phyloP scores from a whole-genome alignment of 208 protist genomes.

The Leishmania lainsoni region DNA sequence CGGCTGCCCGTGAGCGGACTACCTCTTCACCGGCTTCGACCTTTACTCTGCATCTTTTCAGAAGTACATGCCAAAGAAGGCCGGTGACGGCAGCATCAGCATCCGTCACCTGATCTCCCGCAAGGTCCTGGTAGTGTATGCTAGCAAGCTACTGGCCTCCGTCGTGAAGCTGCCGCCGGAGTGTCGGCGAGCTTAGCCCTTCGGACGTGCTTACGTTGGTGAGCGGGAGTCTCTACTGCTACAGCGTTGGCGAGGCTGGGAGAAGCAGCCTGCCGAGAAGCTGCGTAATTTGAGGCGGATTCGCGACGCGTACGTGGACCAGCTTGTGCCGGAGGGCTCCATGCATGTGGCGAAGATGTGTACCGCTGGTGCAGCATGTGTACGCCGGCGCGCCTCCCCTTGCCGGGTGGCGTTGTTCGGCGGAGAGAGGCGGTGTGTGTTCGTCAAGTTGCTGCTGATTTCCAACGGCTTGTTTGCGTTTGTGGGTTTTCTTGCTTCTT shows the following conservation, averaged over 20 bases:
- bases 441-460: no score
- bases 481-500: no score
- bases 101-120: conserved; percentile 40
- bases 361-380: no score
- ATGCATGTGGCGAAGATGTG: conserved; percentile 27
- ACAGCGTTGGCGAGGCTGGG: conserved; percentile 26
- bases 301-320: conserved; percentile 24
- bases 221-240: conserved; percentile 36
- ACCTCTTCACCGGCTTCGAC: conserved; percentile 37
- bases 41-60: conserved; percentile 26
- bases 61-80: conserved; percentile 28
- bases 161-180: not conserved
- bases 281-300: conserved; percentile 23
- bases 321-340: conserved; percentile 23
- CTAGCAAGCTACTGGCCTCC: conserved; percentile 14
- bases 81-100: conserved; percentile 33
- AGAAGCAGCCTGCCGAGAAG: conserved; percentile 31
- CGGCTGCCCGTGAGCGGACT: conserved; percentile 34
- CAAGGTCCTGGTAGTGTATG: conserved; percentile 26
- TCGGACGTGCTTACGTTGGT: conserved; percentile 30
- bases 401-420: no score
- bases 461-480: no score
- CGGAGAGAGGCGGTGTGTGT: no score
- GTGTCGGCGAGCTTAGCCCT: conserved; percentile 24
- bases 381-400: no score